These are phyloP conservation scores for Diaporthe aspalathi DNA, from an alignment of 2,329 filamentous ascomycete species.

Conservation along the genomic window DNA sequence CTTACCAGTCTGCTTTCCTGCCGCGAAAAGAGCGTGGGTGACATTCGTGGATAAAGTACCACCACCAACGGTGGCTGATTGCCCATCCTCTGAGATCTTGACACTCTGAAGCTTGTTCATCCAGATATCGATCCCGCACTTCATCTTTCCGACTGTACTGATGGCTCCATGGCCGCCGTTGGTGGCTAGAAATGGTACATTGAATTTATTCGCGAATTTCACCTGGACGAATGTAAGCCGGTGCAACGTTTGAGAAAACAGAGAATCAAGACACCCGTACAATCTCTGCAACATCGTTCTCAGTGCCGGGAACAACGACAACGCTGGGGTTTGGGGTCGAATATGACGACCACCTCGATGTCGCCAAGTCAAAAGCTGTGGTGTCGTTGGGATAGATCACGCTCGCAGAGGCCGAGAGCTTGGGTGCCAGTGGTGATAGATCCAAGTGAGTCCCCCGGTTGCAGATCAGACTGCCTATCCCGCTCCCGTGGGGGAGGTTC, in stretches of 20 bases:
- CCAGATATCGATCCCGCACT: slow-evolving; percentile 62
- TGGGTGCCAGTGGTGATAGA: not conserved
- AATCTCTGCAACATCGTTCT: slow-evolving; percentile 61
- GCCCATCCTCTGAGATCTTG: slow-evolving; percentile 53
- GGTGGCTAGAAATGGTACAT: slow-evolving; percentile 63
- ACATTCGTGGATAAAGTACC: slow-evolving; percentile 59
- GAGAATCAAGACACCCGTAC: slow-evolving; percentile 47
- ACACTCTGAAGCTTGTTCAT: slow-evolving; percentile 58
- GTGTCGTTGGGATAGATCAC: slow-evolving; percentile 40
- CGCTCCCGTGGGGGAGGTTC: not conserved
- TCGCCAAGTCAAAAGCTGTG: slow-evolving; percentile 49
- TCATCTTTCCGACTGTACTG: slow-evolving; percentile 60
- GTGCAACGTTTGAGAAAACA: not conserved
- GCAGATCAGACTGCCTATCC: not conserved
- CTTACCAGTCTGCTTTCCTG: slow-evolving; percentile 55
- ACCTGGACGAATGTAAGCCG: slow-evolving; percentile 47
- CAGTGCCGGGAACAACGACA: slow-evolving; percentile 59
- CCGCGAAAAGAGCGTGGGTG: slow-evolving; percentile 60
- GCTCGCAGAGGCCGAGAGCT: slow-evolving; percentile 7
- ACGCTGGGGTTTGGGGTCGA: slow-evolving; percentile 56
- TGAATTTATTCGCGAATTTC: slow-evolving; percentile 58
- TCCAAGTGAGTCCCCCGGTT: not conserved
- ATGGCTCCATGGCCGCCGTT: slow-evolving; percentile 65
- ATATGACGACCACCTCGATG: slow-evolving; percentile 59
- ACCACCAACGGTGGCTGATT: slow-evolving; percentile 60